Evolutionary conservation across 2,329 filamentous ascomycete species (phyloP), one percentile per base, ranked within the genome.

Genomic region (Hyphodiscus sp.): DNA sequence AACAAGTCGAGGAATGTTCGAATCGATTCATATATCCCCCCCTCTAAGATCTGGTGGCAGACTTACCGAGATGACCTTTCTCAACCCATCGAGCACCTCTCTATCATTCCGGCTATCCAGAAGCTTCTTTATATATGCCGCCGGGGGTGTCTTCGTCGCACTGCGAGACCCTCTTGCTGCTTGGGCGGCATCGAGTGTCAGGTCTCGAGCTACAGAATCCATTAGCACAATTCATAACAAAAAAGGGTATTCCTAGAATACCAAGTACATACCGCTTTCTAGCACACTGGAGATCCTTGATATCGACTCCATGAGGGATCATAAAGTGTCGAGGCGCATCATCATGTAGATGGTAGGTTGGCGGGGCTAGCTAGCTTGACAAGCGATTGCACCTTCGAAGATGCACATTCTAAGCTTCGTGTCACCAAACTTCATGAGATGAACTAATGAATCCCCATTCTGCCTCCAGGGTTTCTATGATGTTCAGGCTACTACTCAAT

Each of bases 101-200:
- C 91, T 82, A 63, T 99, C 94, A 76, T 87, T 89, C 60, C 94
- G 84, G 67, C 91, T 96, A 71, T 97, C 94, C 59, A 99, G 79
- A 18, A 97, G 81, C 74, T 92, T 96, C 77, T 95, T 95, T 68
- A 97, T 86, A 73, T 96, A 91, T 55, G 81, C 77, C n/a, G 84
- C 80, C 56, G 91, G 86, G 59, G 94, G 74, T 45, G 83, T 81
- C 51, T 82, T 82, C 20, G 81, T 77, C 38, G 82, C 76, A 62
- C 78, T 77, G 56, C 82, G 77, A 56, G 79, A 77, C 68, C 76
- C 80, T 67, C 89, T 82, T 63, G 91, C 91, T 64, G 91, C 89
- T 71, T 91, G 89, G 65, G 94, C 92, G 62, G 94, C 94, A 80
- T 99, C 94, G 73, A 99, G 84, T 53, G 94, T 99, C 68, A 99